Conservation (phyloP, 148 eudicot genomes). For the Vaccinium darrowii region DNA sequence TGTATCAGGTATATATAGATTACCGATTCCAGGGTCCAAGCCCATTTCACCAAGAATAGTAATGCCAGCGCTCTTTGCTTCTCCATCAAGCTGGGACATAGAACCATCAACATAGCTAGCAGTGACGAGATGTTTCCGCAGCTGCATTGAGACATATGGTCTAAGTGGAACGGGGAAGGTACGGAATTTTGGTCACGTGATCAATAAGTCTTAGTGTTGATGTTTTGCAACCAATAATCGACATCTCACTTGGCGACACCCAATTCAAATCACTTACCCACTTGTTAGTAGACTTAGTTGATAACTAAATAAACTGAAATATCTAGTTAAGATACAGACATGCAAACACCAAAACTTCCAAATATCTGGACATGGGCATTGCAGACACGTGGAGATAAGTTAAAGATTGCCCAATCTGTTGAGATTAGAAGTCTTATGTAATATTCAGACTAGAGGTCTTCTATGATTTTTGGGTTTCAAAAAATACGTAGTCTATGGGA, state of each 20-base stretch:
- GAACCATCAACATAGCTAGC: constrained; percentile 92
- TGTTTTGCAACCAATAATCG: background rate
- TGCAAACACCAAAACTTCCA: too few relatives aligned
- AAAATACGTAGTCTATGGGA: too few relatives aligned
- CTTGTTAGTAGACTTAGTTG: background rate
- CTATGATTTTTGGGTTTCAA: too few relatives aligned
- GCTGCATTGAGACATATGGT: constrained; percentile 51
- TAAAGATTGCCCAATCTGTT: too few relatives aligned
- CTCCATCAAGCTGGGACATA: constrained; percentile 65
- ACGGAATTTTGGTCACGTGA: background rate
- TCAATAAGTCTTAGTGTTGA: constrained; percentile 3
- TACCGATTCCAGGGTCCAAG: constrained; percentile 99
- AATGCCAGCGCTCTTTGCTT: constrained; percentile 70
- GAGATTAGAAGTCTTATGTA: too few relatives aligned
- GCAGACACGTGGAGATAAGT: too few relatives aligned
- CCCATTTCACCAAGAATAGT: constrained; percentile 98
- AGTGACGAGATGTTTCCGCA: constrained; percentile 79
- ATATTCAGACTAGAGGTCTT: too few relatives aligned
- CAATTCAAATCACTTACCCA: background rate
- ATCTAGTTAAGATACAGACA: background rate
- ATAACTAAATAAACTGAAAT: background rate
- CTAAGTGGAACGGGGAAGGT: background rate
- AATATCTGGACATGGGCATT: too few relatives aligned
- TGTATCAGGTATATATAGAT: constrained; percentile 1
- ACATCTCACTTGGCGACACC: background rate